Percentiles rank a stretch among this genome's conserved stretches.
Evolutionary conservation across 208 protist species (phyloP).

Genomic region (Leishmania tarentolae): DNA sequence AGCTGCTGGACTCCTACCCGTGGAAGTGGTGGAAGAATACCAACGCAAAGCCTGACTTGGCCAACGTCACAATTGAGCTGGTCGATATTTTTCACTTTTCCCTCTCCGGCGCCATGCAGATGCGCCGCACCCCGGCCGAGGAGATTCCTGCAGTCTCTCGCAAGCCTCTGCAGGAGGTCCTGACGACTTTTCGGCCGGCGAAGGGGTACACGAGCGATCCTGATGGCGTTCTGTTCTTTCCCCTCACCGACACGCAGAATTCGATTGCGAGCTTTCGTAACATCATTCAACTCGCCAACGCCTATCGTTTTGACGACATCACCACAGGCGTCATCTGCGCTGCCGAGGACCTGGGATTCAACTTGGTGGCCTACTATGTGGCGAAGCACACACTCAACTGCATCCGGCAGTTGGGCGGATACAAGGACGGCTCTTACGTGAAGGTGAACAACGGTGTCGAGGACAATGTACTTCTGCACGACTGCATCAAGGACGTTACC

Average conservation of each 20-base stretch:
- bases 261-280: conserved; percentile 86
- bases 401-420: conserved; percentile 87
- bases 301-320: conserved; percentile 83
- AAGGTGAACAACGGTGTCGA: conserved; percentile 90
- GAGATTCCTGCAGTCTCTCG: conserved; percentile 26
- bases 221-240: conserved; percentile 63
- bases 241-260: conserved; percentile 69
- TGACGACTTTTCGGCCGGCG: conserved; percentile 31
- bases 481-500: conserved; percentile 75
- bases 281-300: conserved; percentile 83
- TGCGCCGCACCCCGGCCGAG: conserved; percentile 26
- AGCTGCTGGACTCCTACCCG: conserved; percentile 92
- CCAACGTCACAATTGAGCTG: conserved; percentile 91
- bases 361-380: conserved; percentile 91
- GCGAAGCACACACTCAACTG: conserved; percentile 93
- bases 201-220: conserved; percentile 29
- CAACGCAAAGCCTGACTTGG: conserved; percentile 64
- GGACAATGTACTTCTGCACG: conserved; percentile 89
- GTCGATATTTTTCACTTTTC: conserved; percentile 93
- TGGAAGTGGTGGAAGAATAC: conserved; percentile 96
- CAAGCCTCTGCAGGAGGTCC: conserved; percentile 36
- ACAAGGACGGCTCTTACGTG: conserved; percentile 90
- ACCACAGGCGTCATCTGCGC: conserved; percentile 72
- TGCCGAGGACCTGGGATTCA: conserved; percentile 85
- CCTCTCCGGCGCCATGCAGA: conserved; percentile 85